Evolutionary conservation across 1,139 yeast genomes (phyloP), one percentile per base, ranked within the genome.

Genomic region (Arxiozyma telluris): DNA sequence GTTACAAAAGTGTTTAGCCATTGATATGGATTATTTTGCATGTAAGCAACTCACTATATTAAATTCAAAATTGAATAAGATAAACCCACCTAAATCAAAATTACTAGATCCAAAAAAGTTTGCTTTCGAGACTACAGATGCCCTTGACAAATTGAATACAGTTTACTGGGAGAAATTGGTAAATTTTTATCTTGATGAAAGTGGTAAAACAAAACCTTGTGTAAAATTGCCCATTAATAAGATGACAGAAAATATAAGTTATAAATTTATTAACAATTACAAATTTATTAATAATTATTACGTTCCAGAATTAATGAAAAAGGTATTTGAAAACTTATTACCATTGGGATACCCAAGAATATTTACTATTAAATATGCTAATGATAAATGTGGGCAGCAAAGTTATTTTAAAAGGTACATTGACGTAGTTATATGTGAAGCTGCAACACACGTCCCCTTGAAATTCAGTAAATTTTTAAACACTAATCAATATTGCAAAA

Each of bases 21-120:
- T 68, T 4, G 71, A 68, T 52, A 64, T 66, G 68, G 70, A 66
- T 52, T 62, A 62, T 50, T 55, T 56, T 42, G 64, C 64, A 0
- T 68, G 71, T 51, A 65, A 61, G 48, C 59, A 53, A 15, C 44
- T 68, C 34, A 61, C 63, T 20, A 50, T 61, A 34, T 47, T 66
- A 4, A 57, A 58, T 47, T 61, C 62, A 22, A 61, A 58, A 46
- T 47, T 66, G 44, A 59, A 55, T 48, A 68, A 64, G 49, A 51
- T 65, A 1, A 65, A 64, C 41, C 68, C 69, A 3, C 47, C 61
- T 20, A 53, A 61, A 30, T 53, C 61, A 6, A 55, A 57, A 8
- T 30, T 66, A n/a, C 49, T 59, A 15, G 67, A 66, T 55, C 57
- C 64, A 0, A 64, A 62, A 41, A 53, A 59, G 0, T 66, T 63